A percentile compares a stretch with the other conserved stretches of the same genome.
phyloP scores from a whole-genome alignment of 2,329 filamentous ascomycete genomes.

The Talaromyces sp. region DNA sequence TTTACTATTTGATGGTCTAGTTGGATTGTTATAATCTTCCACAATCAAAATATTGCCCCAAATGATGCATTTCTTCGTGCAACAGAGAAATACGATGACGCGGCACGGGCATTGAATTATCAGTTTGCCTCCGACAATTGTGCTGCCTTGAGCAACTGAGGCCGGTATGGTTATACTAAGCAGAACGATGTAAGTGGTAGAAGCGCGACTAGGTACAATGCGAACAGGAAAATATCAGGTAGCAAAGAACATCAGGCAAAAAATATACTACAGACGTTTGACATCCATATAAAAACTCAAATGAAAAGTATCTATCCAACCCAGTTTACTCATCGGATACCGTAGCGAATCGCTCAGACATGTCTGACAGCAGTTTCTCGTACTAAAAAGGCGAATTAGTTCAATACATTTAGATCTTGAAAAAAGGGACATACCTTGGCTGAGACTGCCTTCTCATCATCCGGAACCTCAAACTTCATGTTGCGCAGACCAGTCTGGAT shows the following conservation, averaged over 20 bases:
- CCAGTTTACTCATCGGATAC: conserved; percentile 81
- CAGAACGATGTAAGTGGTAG: background rate
- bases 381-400: conserved; percentile 58
- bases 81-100: background rate
- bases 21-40: background rate
- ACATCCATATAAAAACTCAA: conserved; percentile 6
- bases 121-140: conserved; percentile 18
- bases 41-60: background rate
- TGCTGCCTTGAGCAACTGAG: conserved; percentile 17
- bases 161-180: background rate
- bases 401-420: background rate
- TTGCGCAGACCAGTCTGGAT: conserved; percentile 80
- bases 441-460: conserved; percentile 73
- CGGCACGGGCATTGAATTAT: background rate
- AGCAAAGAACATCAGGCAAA: background rate
- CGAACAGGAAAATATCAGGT: conserved; percentile 15
- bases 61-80: background rate
- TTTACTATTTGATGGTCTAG: background rate
- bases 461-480: conserved; percentile 96
- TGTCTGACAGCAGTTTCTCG: conserved; percentile 82
- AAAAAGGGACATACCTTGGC: conserved; percentile 67
- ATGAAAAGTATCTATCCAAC: background rate
- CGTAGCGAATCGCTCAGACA: conserved; percentile 96
- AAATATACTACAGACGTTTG: conserved; percentile 11
- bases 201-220: background rate